Conservation (phyloP, 164 flowering plant genomes). For the Sextonia rubra region DNA sequence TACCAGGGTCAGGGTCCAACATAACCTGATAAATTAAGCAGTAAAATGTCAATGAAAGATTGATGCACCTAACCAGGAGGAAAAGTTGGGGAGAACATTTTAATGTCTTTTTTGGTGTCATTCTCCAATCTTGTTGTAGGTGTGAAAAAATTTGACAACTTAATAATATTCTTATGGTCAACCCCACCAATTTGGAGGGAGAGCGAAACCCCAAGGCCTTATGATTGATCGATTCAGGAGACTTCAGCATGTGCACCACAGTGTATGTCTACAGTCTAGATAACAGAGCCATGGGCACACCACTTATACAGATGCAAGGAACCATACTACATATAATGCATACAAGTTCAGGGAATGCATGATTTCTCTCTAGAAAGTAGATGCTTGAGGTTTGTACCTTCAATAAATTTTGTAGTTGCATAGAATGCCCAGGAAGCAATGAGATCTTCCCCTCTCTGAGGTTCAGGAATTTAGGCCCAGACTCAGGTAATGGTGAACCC, state of each 20-base stretch:
- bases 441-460: constrained; percentile 76
- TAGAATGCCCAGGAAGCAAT: constrained; percentile 82
- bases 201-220: too few relatives aligned
- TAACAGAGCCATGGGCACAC: background rate
- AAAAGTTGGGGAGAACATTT: background rate
- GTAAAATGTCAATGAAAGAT: background rate
- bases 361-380: background rate
- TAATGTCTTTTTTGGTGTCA: too few relatives aligned
- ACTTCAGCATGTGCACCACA: too few relatives aligned
- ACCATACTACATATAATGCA: background rate
- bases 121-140: too few relatives aligned
- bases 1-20: constrained; percentile 78
- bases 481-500: constrained; percentile 69
- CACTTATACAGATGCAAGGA: background rate
- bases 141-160: too few relatives aligned
- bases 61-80: background rate
- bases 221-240: too few relatives aligned
- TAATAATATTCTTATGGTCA: too few relatives aligned
- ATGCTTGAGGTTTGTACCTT: constrained; percentile 44
- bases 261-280: too few relatives aligned
- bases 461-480: constrained; percentile 57
- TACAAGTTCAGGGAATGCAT: background rate
- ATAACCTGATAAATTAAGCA: constrained; percentile 46
- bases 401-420: constrained; percentile 78
- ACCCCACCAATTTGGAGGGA: too few relatives aligned